Evolutionary conservation across 768 basidiomycete genomes (phyloP), one percentile per base, ranked within the genome.

Genomic region (Russula compacta): DNA sequence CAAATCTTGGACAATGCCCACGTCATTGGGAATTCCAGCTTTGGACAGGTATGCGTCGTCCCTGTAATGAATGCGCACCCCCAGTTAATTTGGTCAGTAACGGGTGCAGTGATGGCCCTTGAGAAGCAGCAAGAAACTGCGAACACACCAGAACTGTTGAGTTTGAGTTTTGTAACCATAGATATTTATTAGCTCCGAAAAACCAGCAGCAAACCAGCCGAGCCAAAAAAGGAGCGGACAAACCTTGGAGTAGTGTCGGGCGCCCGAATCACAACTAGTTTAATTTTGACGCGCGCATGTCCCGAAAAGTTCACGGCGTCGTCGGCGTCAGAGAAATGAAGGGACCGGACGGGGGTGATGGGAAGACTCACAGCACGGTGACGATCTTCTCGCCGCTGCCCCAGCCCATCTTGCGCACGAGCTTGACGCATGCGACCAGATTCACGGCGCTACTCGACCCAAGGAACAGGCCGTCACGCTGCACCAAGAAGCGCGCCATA

Each of bases 381-480:
- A 92, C 92, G 24, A 98, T 73, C 8, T 77, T 81, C 69, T 88
- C 81, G 4, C 89, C 86, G 6, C 79, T 78, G 33, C 76, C 75
- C 85, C 85, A 87, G 12, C 82, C 81, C 77, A 83, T 78, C 69
- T 82, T 81, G 67, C 84, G 85, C 2, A 81, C 85, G 15, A 95
- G 76, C 67, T 88, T 86, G 49, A 97, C 80, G 66, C 90, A 92
- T 1, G 95, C 90, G n/a, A 97, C 83, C 42, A 99, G 79, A 69
- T 98, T 99, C 70, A 93, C 95, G 0, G 97, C 95, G 68, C 92
- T 95, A 61, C 92, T 95, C 0, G 95, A 98, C 14, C 97, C 97
- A 33, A 98, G 78, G 75, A 95, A 98, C 32, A 99, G 76, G 0
- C 97, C 97, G 66, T 98, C 95, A 58, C 90, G 78, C 53, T 86